Evolutionary conservation across 192 early-diverging fungal species (phyloP).

Genomic region (Backusella circina): DNA sequence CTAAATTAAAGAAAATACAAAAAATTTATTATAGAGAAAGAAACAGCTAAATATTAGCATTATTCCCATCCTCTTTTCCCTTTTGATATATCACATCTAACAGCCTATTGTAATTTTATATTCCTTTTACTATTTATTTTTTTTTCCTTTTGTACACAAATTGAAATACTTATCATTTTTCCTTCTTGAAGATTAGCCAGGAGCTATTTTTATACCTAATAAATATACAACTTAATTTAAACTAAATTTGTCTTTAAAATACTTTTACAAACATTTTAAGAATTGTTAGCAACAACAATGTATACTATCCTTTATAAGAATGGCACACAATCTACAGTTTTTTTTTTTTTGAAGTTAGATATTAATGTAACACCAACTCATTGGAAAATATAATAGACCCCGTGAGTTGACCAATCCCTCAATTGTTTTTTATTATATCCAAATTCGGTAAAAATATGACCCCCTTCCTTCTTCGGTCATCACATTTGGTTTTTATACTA

Average conservation of each 20-base stretch:
- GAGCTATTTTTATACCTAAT: neutral
- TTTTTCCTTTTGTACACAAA: neutral
- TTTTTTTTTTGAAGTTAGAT: neutral
- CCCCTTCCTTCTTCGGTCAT: neutral
- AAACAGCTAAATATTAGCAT: neutral
- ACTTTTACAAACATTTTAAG: neutral
- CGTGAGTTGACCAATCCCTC: neutral
- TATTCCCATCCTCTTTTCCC: neutral
- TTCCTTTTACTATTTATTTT: neutral
- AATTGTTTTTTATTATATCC: neutral
- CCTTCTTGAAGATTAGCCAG: neutral
- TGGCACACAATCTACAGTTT: neutral
- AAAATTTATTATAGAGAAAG: neutral
- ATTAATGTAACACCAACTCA: neutral
- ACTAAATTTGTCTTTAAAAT: neutral
- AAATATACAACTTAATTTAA: neutral
- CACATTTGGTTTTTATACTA: neutral
- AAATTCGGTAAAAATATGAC: neutral
- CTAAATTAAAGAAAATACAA: neutral
- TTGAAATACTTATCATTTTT: neutral
- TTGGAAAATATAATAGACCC: neutral
- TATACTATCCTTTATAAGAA: neutral
- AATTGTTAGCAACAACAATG: neutral
- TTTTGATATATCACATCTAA: neutral
- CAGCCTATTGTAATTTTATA: neutral